Conservation (phyloP, 805 yeast species). For the Candida takata region DNA sequence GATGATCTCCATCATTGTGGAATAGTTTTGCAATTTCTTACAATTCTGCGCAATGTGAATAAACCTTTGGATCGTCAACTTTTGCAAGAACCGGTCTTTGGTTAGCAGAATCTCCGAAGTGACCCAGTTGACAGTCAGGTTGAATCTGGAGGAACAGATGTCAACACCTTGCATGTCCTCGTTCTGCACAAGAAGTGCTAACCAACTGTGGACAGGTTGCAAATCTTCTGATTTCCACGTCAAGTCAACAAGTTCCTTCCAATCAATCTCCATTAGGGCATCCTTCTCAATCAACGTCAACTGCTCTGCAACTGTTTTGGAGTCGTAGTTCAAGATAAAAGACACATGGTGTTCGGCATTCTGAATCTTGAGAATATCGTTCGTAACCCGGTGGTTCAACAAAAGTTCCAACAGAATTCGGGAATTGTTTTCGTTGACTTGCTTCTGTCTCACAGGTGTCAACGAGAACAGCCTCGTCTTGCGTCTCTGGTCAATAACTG, state of each 20-base stretch:
- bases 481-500: constrained; percentile 32
- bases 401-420: constrained; percentile 36
- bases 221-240: constrained; percentile 59
- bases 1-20: constrained; percentile 82
- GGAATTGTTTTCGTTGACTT: constrained; percentile 18
- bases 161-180: constrained; percentile 64
- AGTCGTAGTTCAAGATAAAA: constrained; percentile 67
- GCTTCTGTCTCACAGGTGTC: constrained; percentile 26
- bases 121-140: constrained; percentile 86
- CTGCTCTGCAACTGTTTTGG: constrained; percentile 66
- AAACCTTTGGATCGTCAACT: constrained; percentile 70
- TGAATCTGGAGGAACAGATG: constrained; percentile 77
- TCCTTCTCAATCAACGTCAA: constrained; percentile 85
- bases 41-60: constrained; percentile 82
- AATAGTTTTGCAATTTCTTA: constrained; percentile 64
- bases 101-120: constrained; percentile 81
- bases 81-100: constrained; percentile 47
- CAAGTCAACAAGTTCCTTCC: constrained; percentile 81
- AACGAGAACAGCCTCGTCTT: constrained; percentile 29
- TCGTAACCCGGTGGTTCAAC: constrained; percentile 17
- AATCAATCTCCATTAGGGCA: constrained; percentile 75
- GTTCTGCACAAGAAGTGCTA: constrained; percentile 59
- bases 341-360: constrained; percentile 61
- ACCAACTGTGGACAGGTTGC: constrained; percentile 76
- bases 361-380: constrained; percentile 14